Base-by-base conservation (phyloP, 1,284 basidiomycete species). In the Macrocybe sp. region DNA sequence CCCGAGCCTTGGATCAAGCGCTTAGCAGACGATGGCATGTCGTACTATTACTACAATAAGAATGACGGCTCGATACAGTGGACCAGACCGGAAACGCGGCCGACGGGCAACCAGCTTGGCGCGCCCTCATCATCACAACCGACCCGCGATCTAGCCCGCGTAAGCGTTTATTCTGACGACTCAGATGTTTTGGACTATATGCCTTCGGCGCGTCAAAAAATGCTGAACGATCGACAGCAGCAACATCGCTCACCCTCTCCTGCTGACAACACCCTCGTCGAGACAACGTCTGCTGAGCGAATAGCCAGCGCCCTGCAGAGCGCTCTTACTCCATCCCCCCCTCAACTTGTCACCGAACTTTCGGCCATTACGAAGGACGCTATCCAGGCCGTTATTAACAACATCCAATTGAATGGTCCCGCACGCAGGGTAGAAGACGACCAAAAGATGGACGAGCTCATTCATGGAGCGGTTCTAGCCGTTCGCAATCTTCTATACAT, bases 11-110 rank as follows among this genome's bases (percentile, higher is more conserved):
- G 92, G 92, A 68, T 83, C 14, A 79, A 80, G 54, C 81, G 83
- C 43, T 72, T 92, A 42, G 85, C 85, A 16, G 89, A 93, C 58
- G 92, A 95, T 59, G 91, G 91, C n/a, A 70, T 81, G 63, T 79
- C 83, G 1, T 89, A 86, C 64, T 91, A 82, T 63, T 94, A 90
- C 64, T 66, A 77, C 62, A 93, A 95, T 70, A 81, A 77, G 54
- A 59, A 76, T 11, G 87, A 85, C 47, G 85, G 86, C 16, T 72
- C 81, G 51, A 68, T 83, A 28, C 78, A 76, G 42, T 89, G 85
- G 89, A 81, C 78, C 1, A 68, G 79, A 33, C 83, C 85, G 16
- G 76, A 79, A 50, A 53, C 52, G 14, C 56, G 41, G 35, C 46
- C 46, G 37, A 47, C 56, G 30, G 44, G 54, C 38, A 45, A 54